Evolutionary conservation across 106 monocot species (phyloP).

Genomic region (Iris macrosiphon): DNA sequence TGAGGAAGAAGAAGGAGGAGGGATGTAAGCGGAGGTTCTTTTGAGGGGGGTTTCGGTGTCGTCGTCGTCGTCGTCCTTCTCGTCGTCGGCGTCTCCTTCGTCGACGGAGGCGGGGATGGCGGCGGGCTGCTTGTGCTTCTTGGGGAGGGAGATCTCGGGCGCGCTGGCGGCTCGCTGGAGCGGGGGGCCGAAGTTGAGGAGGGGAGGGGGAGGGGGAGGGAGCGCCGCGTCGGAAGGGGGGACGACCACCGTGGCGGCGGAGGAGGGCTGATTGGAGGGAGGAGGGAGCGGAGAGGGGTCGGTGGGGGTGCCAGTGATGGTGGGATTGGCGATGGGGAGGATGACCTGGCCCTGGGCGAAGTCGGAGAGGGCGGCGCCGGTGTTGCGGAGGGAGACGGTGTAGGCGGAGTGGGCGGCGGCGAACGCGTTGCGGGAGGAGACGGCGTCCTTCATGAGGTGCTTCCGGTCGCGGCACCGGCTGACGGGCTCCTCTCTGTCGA

Average conservation of each 20-base stretch:
- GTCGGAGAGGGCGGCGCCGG: constrained; percentile 74
- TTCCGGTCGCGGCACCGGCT: constrained; percentile 68
- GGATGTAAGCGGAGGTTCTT: constrained; percentile 1
- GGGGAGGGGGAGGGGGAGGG: constrained; percentile 74
- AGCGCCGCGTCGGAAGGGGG: constrained; percentile 26
- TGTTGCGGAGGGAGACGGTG: constrained; percentile 52
- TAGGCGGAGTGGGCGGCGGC: constrained; percentile 83
- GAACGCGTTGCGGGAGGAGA: constrained; percentile 81
- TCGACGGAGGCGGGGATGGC: constrained; percentile 37
- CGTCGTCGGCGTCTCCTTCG: constrained; percentile 40
- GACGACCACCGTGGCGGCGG: constrained; percentile 3
- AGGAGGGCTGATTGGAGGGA: constrained; percentile 1
- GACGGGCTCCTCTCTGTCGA: constrained; percentile 83
- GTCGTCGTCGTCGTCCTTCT: constrained; percentile 17
- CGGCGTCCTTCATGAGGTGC: constrained; percentile 45
- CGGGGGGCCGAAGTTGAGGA: constrained; percentile 30
- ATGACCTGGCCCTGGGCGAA: constrained; percentile 51
- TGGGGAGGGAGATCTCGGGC: constrained; percentile 44
- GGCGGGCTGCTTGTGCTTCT: constrained; percentile 8
- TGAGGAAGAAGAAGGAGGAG: constrained; percentile 4
- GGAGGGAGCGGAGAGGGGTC: constrained; percentile 6
- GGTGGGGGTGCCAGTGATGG: neutral
- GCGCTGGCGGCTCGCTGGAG: constrained; percentile 67
- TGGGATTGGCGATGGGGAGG: no score
- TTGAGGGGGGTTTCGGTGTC: constrained; percentile 13